A percentile compares a stretch with the other conserved stretches of the same genome.
Conservation (phyloP, 352 stramenopile genomes). For the Phytophthora brassicae region DNA sequence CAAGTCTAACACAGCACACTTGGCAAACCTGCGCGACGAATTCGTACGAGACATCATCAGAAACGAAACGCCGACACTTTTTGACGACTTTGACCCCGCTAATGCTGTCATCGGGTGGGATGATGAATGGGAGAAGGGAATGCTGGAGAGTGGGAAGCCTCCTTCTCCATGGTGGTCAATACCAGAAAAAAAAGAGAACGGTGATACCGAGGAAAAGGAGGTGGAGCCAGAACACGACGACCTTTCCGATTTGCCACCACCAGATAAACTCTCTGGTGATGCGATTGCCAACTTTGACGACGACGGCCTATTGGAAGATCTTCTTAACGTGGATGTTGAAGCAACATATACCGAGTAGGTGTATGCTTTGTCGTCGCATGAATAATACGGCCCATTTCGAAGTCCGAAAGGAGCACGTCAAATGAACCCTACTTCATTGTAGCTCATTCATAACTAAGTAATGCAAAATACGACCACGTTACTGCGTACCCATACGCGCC, state of each 20-base stretch:
- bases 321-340: constrained; percentile 60
- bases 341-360: constrained; percentile 27
- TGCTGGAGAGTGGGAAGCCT: constrained; percentile 40
- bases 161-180: constrained; percentile 61
- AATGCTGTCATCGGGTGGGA: constrained; percentile 31
- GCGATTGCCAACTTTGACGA: constrained; percentile 33
- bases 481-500: constrained; percentile 44
- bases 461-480: constrained; percentile 18
- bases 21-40: constrained; percentile 55
- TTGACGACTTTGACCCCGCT: constrained; percentile 44
- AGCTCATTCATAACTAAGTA: constrained; percentile 25
- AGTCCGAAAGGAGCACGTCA: no score
- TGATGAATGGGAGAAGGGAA: constrained; percentile 37
- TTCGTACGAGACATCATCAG: constrained; percentile 53
- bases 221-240: constrained; percentile 21
- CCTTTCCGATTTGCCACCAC: constrained; percentile 38
- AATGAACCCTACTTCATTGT: neutral
- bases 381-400: no score
- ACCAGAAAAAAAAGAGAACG: constrained; percentile 9
- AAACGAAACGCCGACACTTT: constrained; percentile 46
- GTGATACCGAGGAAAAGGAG: neutral
- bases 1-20: constrained; percentile 32
- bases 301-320: constrained; percentile 48
- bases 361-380: no score
- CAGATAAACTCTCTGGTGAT: constrained; percentile 39